A percentile compares a stretch with the other conserved stretches of the same genome.
These are phyloP conservation scores for Suhomyces taliae DNA, from an alignment of 1,139 yeast species.

Conservation along the genomic window DNA sequence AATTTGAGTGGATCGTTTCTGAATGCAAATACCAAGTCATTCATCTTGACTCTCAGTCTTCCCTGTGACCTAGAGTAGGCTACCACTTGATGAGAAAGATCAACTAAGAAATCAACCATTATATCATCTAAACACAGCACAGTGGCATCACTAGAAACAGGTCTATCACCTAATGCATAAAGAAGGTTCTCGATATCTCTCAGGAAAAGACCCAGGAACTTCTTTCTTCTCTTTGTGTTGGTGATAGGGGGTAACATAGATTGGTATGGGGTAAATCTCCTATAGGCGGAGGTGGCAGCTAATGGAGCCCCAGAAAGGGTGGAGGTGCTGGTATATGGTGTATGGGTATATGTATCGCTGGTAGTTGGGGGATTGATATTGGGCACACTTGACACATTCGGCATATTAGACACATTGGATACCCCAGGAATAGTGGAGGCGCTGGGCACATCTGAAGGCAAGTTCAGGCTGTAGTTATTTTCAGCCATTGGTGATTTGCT, in stretches of 20 bases:
- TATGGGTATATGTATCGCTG: neutral
- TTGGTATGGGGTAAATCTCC: slow-evolving; percentile 7
- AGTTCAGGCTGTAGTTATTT: neutral
- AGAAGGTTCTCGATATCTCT: slow-evolving; percentile 71
- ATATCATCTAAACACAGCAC: slow-evolving; percentile 81
- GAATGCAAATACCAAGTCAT: slow-evolving; percentile 83
- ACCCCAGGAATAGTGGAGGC: neutral
- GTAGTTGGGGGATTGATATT: too few species aligned
- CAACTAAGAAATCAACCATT: slow-evolving; percentile 73
- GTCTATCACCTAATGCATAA: slow-evolving; percentile 85
- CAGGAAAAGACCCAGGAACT: slow-evolving; percentile 49
- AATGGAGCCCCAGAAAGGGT: neutral
- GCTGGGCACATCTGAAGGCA: neutral
- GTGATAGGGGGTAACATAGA: slow-evolving; percentile 9
- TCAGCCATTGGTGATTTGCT: neutral
- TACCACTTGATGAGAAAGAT: slow-evolving; percentile 47
- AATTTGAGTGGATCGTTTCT: slow-evolving; percentile 80
- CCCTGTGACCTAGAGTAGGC: slow-evolving; percentile 40
- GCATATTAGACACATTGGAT: too few species aligned
- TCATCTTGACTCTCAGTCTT: slow-evolving; percentile 75
- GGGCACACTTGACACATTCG: too few species aligned
- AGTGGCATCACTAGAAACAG: slow-evolving; percentile 74
- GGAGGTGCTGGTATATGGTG: neutral
- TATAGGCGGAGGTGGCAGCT: neutral
- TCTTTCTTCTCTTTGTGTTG: slow-evolving; percentile 23